These are phyloP conservation scores for Apophysomyces sp. DNA, from an alignment of 371 early-diverging fungal species.

Conservation along the genomic window DNA sequence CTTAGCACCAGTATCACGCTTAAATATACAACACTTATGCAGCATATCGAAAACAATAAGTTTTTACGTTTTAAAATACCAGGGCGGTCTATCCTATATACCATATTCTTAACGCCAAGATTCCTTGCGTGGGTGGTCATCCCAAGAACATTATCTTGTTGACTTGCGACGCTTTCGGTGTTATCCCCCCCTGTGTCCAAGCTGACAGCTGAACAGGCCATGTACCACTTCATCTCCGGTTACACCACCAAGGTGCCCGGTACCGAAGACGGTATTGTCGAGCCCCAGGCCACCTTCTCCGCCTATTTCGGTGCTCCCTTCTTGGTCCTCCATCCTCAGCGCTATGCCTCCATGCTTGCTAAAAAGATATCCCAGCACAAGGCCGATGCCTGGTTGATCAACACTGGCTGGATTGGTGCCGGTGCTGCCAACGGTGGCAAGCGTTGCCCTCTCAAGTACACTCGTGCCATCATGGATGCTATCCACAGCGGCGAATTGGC, in stretches of 20 bases:
- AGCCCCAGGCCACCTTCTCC: slow-evolving; percentile 91
- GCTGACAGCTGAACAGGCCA: slow-evolving; percentile 88
- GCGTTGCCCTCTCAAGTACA: slow-evolving; percentile 94
- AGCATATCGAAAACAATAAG: no score
- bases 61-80: no score
- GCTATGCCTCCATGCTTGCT: slow-evolving; percentile 97
- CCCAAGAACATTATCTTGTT: slow-evolving; percentile 96
- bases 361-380: slow-evolving; percentile 89
- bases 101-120: slow-evolving; percentile 94
- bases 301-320: slow-evolving; percentile 97
- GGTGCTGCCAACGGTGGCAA: slow-evolving; percentile 81
- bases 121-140: slow-evolving; percentile 92
- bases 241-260: slow-evolving; percentile 95
- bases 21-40: no score
- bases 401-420: slow-evolving; percentile 98
- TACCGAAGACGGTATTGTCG: slow-evolving; percentile 95
- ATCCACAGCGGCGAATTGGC: slow-evolving; percentile 89
- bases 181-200: slow-evolving; percentile 95
- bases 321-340: slow-evolving; percentile 95
- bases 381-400: slow-evolving; percentile 95
- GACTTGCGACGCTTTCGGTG: slow-evolving; percentile 98
- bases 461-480: slow-evolving; percentile 95
- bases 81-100: slow-evolving; percentile 98
- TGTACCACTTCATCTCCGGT: slow-evolving; percentile 97
- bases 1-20: no score